Evolutionary conservation across 148 eudicot genomes (phyloP).

Genomic region (Silene conica): DNA sequence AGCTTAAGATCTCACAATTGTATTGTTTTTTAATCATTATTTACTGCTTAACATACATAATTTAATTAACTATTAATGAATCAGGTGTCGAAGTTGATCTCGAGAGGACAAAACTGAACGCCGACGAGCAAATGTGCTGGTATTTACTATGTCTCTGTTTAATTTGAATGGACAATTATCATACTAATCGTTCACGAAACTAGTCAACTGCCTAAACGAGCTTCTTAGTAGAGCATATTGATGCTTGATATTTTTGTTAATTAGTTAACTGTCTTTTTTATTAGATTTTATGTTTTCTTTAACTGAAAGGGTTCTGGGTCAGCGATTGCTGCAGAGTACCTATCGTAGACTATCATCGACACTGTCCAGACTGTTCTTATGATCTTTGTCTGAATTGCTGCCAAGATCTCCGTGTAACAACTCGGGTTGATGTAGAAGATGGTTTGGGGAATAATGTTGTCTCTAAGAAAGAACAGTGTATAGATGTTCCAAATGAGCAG

Average conservation of each 20-base stretch:
- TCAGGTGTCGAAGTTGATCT: constrained; percentile 79
- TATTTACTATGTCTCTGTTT: constrained; percentile 24
- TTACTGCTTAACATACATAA: not conserved
- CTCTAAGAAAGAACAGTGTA: constrained; percentile 26
- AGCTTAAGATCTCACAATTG: constrained; percentile 19
- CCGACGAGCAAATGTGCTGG: constrained; percentile 99
- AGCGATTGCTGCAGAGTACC: constrained; percentile 95
- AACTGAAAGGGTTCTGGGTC: constrained; percentile 25
- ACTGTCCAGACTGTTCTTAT: constrained; percentile 79
- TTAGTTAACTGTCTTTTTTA: not conserved
- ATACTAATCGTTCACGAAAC: constrained; percentile 1
- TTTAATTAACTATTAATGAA: constrained; percentile 18
- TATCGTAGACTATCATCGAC: constrained; percentile 91
- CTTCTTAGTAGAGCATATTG: not conserved
- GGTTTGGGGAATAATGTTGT: constrained; percentile 26
- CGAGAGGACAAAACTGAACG: constrained; percentile 75
- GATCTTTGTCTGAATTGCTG: constrained; percentile 96
- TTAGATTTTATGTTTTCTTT: not conserved
- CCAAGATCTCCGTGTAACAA: constrained; percentile 74
- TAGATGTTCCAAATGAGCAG: constrained; percentile 27
- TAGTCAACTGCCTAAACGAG: not conserved
- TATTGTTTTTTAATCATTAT: not conserved
- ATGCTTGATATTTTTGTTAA: not conserved
- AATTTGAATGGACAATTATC: not conserved
- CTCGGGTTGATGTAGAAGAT: constrained; percentile 33